These are phyloP conservation scores for Ambrosiella cleistominuta DNA, from an alignment of 2,329 filamentous ascomycete species.

Conservation along the genomic window DNA sequence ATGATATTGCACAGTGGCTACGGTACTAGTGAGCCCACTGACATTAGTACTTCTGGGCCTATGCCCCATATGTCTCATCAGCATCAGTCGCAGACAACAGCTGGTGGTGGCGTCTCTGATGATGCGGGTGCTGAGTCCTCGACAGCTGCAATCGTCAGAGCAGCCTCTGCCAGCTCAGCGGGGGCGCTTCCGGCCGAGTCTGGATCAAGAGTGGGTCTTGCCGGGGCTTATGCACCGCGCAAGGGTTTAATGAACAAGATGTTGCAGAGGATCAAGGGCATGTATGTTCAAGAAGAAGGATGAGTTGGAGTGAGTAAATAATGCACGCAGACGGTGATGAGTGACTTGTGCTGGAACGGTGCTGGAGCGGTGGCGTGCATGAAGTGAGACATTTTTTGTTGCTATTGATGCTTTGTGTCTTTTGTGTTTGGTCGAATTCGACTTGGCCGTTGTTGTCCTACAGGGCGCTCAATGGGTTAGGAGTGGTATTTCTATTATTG, in stretches of 20 bases:
- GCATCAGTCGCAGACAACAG: background rate
- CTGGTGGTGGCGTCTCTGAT: background rate
- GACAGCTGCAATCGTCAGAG: background rate
- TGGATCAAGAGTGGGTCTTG: background rate
- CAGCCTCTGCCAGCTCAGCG: background rate
- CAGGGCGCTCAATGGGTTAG: too few relatives aligned
- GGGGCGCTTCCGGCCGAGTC: background rate
- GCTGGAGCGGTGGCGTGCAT: too few relatives aligned
- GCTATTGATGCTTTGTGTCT: too few relatives aligned
- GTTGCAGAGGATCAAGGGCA: background rate
- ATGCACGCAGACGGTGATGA: too few relatives aligned
- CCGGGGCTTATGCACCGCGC: background rate
- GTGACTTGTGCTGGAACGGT: too few relatives aligned
- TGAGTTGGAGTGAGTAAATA: background rate
- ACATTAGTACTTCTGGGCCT: background rate
- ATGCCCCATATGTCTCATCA: background rate
- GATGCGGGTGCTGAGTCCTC: background rate
- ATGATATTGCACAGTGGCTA: constrained; percentile 5
- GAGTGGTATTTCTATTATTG: too few relatives aligned
- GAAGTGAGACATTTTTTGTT: too few relatives aligned
- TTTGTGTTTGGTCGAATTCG: too few relatives aligned
- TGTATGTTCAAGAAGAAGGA: background rate
- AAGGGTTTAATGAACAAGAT: background rate
- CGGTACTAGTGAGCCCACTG: background rate
- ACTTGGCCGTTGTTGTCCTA: too few relatives aligned